phyloP scores from a whole-genome alignment of 345 rosid genomes.

The Viola odorata region DNA sequence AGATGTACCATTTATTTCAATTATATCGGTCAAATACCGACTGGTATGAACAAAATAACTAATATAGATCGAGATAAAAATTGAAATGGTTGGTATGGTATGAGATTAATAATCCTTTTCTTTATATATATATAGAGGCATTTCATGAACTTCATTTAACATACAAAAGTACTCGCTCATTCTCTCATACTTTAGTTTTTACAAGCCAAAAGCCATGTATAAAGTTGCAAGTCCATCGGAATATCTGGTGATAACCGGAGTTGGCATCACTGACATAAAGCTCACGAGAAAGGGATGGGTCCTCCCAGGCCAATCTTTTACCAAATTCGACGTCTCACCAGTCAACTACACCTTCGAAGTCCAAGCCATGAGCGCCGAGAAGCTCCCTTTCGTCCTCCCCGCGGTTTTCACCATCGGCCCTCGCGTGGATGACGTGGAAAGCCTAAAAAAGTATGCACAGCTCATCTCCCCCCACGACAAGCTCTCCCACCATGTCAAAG shows the following conservation, averaged over 20 bases:
- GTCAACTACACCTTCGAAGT: constrained; percentile 81
- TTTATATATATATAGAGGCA: no score
- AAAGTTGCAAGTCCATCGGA: constrained; percentile 56
- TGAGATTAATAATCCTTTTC: no score
- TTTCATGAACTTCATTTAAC: no score
- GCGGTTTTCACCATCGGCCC: constrained; percentile 83
- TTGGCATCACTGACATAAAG: constrained; percentile 51
- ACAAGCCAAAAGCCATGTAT: constrained; percentile 26
- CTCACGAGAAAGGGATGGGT: constrained; percentile 66
- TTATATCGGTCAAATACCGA: no score
- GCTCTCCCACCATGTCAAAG: constrained; percentile 56
- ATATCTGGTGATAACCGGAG: constrained; percentile 55
- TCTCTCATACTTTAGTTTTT: not conserved
- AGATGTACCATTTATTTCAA: no score
- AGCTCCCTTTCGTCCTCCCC: constrained; percentile 70
- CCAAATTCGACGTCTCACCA: constrained; percentile 61
- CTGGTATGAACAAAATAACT: no score
- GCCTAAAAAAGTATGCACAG: constrained; percentile 58
- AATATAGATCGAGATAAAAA: no score
- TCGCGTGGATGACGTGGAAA: constrained; percentile 40
- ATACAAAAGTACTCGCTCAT: no score
- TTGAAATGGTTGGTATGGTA: no score
- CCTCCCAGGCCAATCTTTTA: constrained; percentile 53
- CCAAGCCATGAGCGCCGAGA: constrained; percentile 88
- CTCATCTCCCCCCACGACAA: constrained; percentile 66